phyloP scores from a whole-genome alignment of 2,329 filamentous ascomycete genomes.

The Colletotrichum lupini region DNA sequence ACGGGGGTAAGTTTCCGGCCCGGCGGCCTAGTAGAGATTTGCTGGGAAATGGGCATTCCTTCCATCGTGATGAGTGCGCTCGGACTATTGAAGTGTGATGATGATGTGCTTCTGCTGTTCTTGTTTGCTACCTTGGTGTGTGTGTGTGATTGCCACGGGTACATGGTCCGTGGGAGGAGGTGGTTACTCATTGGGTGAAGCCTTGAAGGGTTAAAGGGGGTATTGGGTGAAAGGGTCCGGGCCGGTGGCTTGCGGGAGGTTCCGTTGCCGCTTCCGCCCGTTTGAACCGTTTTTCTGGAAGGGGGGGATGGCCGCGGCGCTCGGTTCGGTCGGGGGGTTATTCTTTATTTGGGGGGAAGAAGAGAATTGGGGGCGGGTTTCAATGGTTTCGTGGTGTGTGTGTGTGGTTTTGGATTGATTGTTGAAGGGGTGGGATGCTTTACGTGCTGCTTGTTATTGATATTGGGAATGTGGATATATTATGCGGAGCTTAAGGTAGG shows the following conservation, averaged over 20 bases:
- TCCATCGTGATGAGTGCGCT: background rate
- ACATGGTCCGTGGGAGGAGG: background rate
- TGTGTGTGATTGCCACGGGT: background rate
- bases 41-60: too few relatives aligned
- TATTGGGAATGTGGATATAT: too few relatives aligned
- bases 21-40: too few relatives aligned
- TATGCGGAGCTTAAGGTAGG: too few relatives aligned
- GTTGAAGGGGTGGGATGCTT: too few relatives aligned
- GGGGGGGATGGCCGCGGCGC: too few relatives aligned
- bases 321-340: background rate
- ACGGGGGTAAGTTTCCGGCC: background rate
- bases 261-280: background rate
- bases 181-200: too few relatives aligned
- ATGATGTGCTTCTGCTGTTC: background rate
- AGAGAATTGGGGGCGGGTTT: too few relatives aligned
- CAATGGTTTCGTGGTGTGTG: too few relatives aligned
- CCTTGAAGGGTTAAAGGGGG: background rate
- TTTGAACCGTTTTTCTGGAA: background rate
- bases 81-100: background rate
- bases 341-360: background rate
- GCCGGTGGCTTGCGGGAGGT: background rate
- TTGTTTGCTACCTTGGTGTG: too few relatives aligned
- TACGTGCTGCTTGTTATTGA: too few relatives aligned
- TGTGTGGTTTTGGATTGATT: too few relatives aligned
- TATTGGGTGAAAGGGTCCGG: background rate